These are phyloP conservation scores for Fusarium coffeatum DNA, from an alignment of 2,329 filamentous ascomycete species.

Conservation along the genomic window DNA sequence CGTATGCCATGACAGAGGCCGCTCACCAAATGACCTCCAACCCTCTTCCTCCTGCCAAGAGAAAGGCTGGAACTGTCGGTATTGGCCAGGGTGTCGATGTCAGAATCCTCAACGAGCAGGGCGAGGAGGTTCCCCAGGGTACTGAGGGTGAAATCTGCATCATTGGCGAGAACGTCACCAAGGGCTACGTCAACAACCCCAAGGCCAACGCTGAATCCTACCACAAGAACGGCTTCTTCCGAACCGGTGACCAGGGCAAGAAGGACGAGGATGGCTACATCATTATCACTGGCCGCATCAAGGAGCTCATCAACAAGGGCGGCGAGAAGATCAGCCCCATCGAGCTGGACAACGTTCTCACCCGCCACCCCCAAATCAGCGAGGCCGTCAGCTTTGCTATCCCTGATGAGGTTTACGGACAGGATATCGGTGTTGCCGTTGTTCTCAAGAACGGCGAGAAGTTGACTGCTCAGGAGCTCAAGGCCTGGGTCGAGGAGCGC, in stretches of 20 bases:
- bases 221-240: constrained; percentile 82
- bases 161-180: constrained; percentile 83
- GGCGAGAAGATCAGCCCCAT: constrained; percentile 92
- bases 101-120: constrained; percentile 77
- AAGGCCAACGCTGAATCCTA: constrained; percentile 80
- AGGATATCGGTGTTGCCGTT: constrained; percentile 82
- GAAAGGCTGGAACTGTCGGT: constrained; percentile 85
- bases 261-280: constrained; percentile 84
- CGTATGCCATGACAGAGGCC: constrained; percentile 93
- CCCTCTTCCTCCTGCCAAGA: constrained; percentile 75
- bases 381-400: constrained; percentile 89
- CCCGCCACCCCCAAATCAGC: constrained; percentile 76
- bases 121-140: constrained; percentile 75
- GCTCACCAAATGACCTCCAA: constrained; percentile 87
- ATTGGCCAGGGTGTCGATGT: constrained; percentile 86
- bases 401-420: constrained; percentile 83
- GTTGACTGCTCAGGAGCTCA: constrained; percentile 70
- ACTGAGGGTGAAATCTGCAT: constrained; percentile 86
- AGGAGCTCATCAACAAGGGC: constrained; percentile 91
- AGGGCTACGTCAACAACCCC: constrained; percentile 86
- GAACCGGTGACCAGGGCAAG: constrained; percentile 88
- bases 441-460: constrained; percentile 75
- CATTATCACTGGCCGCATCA: constrained; percentile 89
- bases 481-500: constrained; percentile 74
- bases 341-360: constrained; percentile 84